Percentiles rank a stretch among this genome's conserved stretches.
Evolutionary conservation across 2,329 filamentous ascomycete genomes (phyloP).

Genomic region (Stagonosporopsis rhizophila): DNA sequence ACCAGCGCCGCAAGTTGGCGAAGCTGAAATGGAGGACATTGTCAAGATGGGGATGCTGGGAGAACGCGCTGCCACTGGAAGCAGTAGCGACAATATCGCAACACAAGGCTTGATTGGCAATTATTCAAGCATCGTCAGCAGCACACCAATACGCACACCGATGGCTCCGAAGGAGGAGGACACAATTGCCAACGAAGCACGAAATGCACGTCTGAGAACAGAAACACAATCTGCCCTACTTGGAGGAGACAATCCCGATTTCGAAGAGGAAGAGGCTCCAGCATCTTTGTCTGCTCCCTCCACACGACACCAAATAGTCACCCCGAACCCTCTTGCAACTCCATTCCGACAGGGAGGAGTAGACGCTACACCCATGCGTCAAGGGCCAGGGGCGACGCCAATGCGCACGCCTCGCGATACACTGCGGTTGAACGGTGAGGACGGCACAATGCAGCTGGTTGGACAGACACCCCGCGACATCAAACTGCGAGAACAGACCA

Average conservation of each 20-base stretch:
- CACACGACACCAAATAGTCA: conserved; percentile 80
- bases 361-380: conserved; percentile 68
- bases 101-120: conserved; percentile 86
- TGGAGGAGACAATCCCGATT: conserved; percentile 90
- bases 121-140: conserved; percentile 81
- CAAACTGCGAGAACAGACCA: conserved; percentile 71
- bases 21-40: conserved; percentile 93
- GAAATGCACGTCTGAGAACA: conserved; percentile 89
- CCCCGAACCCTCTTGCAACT: conserved; percentile 94
- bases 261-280: conserved; percentile 80
- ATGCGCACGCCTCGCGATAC: conserved; percentile 87
- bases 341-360: conserved; percentile 74
- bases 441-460: conserved; percentile 68
- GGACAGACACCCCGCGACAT: conserved; percentile 80
- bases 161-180: conserved; percentile 92
- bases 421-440: conserved; percentile 80
- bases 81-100: conserved; percentile 80
- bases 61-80: conserved; percentile 81
- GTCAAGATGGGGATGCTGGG: conserved; percentile 98
- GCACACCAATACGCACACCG: conserved; percentile 89
- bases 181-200: conserved; percentile 93
- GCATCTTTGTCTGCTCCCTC: conserved; percentile 90
- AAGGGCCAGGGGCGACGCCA: conserved; percentile 78
- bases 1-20: conserved; percentile 88
- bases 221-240: conserved; percentile 93